phyloP scores from a whole-genome alignment of 495 filamentous ascomycete genomes.

The Tuber melanosporum region DNA sequence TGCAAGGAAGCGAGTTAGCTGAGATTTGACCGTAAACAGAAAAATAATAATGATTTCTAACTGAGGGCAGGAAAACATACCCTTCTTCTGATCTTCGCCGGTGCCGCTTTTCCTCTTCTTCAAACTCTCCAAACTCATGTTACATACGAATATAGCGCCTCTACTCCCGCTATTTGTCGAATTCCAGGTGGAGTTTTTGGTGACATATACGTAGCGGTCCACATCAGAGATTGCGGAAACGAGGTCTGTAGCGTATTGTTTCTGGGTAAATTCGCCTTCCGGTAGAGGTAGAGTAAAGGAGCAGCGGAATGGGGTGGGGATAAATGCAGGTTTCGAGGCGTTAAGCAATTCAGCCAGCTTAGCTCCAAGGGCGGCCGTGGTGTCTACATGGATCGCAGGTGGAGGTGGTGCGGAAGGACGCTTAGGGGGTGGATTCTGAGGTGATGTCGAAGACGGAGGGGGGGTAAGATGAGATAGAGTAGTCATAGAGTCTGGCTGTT shows the following conservation, averaged over 20 bases:
- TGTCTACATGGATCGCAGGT: slow-evolving; percentile 1
- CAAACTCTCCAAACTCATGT: slow-evolving; percentile 18
- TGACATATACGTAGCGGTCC: slow-evolving; percentile 15
- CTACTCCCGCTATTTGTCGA: background rate
- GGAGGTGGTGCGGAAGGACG: slow-evolving; percentile 7
- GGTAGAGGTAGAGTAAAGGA: slow-evolving; percentile 22
- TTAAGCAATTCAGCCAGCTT: background rate
- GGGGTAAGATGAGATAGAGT: slow-evolving; percentile 1
- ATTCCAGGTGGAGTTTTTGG: slow-evolving; percentile 24
- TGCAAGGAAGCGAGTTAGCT: background rate
- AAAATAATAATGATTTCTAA: background rate
- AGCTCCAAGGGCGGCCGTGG: background rate
- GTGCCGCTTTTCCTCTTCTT: slow-evolving; percentile 1
- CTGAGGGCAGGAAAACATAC: background rate
- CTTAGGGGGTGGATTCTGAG: slow-evolving; percentile 10
- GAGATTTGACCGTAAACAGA: background rate
- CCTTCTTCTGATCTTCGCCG: slow-evolving; percentile 5
- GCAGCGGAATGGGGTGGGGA: slow-evolving; percentile 17
- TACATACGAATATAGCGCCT: slow-evolving; percentile 28
- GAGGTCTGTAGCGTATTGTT: slow-evolving; percentile 11
- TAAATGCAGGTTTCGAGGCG: slow-evolving; percentile 11
- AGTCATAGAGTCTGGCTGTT: background rate
- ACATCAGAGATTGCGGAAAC: slow-evolving; percentile 18
- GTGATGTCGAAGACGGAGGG: slow-evolving; percentile 16
- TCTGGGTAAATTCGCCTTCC: slow-evolving; percentile 8